These are phyloP conservation scores for Scleroderma bovista DNA, from an alignment of 768 basidiomycete genomes.

Conservation along the genomic window DNA sequence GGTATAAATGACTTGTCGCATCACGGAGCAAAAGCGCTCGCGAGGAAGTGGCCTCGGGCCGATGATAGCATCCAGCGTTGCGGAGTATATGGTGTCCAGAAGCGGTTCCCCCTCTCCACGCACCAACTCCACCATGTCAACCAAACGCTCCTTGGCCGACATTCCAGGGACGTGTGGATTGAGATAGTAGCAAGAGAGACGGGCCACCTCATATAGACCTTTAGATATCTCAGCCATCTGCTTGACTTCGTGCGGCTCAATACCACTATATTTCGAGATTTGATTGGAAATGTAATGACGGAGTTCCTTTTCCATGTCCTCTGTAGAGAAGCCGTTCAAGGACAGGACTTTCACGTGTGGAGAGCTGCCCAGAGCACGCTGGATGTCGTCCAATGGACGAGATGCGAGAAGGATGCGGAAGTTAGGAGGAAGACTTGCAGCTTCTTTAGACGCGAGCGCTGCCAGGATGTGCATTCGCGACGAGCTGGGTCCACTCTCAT, in stretches of 20 bases:
- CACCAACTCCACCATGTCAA: neutral
- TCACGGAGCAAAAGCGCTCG: neutral
- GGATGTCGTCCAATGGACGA: neutral
- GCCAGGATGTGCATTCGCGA: conserved; percentile 10
- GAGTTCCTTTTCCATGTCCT: neutral
- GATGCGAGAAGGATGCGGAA: conserved; percentile 8
- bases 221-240: neutral
- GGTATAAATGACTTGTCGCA: conserved; percentile 1
- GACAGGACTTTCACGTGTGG: neutral
- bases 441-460: neutral
- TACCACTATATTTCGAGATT: neutral
- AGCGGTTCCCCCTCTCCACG: neutral
- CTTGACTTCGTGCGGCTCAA: neutral
- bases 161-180: neutral
- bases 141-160: neutral
- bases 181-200: conserved; percentile 1
- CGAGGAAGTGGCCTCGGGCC: neutral
- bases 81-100: neutral
- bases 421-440: neutral
- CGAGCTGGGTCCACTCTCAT: conserved; percentile 6
- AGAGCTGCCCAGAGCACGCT: neutral
- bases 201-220: conserved; percentile 5
- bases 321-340: neutral
- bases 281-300: neutral
- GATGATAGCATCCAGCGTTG: neutral